Percentiles rank a stretch among this genome's conserved stretches.
These are phyloP conservation scores for Nicotiana otophora DNA, from an alignment of 257 asterid species.

Conservation along the genomic window DNA sequence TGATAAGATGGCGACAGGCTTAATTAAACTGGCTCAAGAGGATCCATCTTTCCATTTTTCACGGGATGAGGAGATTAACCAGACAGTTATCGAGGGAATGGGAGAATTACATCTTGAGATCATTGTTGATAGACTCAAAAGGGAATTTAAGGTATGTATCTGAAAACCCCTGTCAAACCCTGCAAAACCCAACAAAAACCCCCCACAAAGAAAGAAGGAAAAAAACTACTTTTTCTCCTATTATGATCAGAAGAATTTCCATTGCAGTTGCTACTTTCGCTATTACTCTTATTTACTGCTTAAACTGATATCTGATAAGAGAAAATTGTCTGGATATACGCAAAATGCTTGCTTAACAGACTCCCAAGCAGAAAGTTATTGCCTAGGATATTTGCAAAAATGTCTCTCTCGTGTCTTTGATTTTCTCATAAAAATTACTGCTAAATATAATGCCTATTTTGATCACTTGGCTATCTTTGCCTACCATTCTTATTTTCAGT, in stretches of 20 bases:
- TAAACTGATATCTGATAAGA: neutral
- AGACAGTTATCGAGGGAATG: conserved; percentile 98
- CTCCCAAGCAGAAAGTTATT: neutral
- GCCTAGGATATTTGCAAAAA: neutral
- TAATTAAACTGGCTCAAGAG: conserved; percentile 91
- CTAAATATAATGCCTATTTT: neutral
- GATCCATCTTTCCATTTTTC: conserved; percentile 98
- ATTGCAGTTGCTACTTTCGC: neutral
- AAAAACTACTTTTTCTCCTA: neutral
- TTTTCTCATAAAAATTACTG: neutral
- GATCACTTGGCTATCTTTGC: neutral
- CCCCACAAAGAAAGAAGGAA: neutral
- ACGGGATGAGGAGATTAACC: conserved; percentile 87
- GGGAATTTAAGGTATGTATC: conserved; percentile 75
- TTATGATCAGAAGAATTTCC: neutral
- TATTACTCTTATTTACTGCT: neutral
- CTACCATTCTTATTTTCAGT: neutral
- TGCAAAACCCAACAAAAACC: neutral
- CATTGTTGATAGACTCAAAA: conserved; percentile 92
- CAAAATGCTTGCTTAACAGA: neutral
- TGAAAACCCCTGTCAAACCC: neutral
- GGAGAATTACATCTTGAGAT: conserved; percentile 96
- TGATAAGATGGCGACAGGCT: conserved; percentile 89
- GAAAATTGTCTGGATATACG: neutral
- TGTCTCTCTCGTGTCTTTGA: neutral